Evolutionary conservation across 306 rosid species (phyloP), one percentile per base, ranked within the genome.

Genomic region (Rosa chinensis): DNA sequence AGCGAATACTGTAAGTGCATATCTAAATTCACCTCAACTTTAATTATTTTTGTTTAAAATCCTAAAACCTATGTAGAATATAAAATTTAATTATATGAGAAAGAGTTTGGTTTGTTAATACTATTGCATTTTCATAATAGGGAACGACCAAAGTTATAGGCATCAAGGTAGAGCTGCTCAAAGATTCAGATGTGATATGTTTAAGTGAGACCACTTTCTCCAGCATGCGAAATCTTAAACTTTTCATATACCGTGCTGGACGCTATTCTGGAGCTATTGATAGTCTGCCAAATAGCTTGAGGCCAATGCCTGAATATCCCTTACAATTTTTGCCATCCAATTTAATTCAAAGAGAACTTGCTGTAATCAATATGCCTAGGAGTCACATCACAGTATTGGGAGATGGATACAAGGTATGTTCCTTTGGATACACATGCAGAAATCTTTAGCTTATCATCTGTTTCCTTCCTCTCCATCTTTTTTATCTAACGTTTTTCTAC

Each of bases 121-220:
- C 72, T 84, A 82, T 80, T 85, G 40, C 76, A 18, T 6, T 6
- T 20, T 55, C 61, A 2, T 55, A 64, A 8, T 13, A 87, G 85
- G 88, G 88, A 23, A 64, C 87, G 0, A 66, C 25, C 68, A 75
- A 32, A 12, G 7, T 85, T 4, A 48, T 71, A 9, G 61, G 74
- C 35, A 80, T 87, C 75, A 69, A 3, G 28, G 45, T 80, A 2
- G 16, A 55, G 4, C 4, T 55, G 10, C 1, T 7, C 39, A 45
- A 43, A 55, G 25, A 13, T 55, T 55, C 61, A 55, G 28, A n/a
- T 45, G 9, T 39, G 20, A 72, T 72, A 37, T 0, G 62, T 1
- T n/a, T 82, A 5, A 37, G 76, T 67, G 14, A 45, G 3, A 1
- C 43, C 61, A 55, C 25, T 55, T 82, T 85, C 79, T 87, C 11